phyloP scores from a whole-genome alignment of 129 eudicot species.

The Centrapalus pauciflorus region DNA sequence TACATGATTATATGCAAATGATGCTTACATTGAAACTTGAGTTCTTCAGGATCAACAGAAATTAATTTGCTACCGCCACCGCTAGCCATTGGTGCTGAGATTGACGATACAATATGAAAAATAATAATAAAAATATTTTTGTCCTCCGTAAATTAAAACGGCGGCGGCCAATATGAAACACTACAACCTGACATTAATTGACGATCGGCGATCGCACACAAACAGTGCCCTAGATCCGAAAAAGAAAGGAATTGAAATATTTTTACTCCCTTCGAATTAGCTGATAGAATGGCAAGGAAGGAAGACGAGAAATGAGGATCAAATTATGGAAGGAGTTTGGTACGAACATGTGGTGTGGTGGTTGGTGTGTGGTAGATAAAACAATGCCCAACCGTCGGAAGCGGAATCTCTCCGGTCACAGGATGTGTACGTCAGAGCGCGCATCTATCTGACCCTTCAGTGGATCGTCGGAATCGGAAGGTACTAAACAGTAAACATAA shows the following conservation, averaged over 20 bases:
- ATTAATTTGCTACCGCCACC: slow-evolving; percentile 47
- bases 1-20: neutral
- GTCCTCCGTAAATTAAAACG: slow-evolving; percentile 12
- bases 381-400: slow-evolving; percentile 26
- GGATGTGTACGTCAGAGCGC: slow-evolving; percentile 13
- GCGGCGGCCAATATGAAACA: slow-evolving; percentile 6
- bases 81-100: slow-evolving; percentile 38
- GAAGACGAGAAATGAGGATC: slow-evolving; percentile 28
- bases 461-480: slow-evolving; percentile 16
- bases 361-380: slow-evolving; percentile 18
- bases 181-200: slow-evolving; percentile 4
- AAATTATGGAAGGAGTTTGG: slow-evolving; percentile 15
- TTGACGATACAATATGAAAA: slow-evolving; percentile 1
- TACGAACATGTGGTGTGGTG: slow-evolving; percentile 25
- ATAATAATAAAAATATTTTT: neutral
- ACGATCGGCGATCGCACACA: slow-evolving; percentile 7
- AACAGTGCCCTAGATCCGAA: slow-evolving; percentile 7
- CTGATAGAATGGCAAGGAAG: neutral
- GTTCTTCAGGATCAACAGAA: slow-evolving; percentile 72
- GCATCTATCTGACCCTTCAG: slow-evolving; percentile 21
- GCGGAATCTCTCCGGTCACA: slow-evolving; percentile 17
- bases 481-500: neutral
- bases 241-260: slow-evolving; percentile 15
- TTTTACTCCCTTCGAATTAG: neutral
- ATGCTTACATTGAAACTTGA: slow-evolving; percentile 64